Evolutionary conservation across 2,329 filamentous ascomycete genomes (phyloP), one percentile per base, ranked within the genome.

Genomic region (Xylaria sp.): DNA sequence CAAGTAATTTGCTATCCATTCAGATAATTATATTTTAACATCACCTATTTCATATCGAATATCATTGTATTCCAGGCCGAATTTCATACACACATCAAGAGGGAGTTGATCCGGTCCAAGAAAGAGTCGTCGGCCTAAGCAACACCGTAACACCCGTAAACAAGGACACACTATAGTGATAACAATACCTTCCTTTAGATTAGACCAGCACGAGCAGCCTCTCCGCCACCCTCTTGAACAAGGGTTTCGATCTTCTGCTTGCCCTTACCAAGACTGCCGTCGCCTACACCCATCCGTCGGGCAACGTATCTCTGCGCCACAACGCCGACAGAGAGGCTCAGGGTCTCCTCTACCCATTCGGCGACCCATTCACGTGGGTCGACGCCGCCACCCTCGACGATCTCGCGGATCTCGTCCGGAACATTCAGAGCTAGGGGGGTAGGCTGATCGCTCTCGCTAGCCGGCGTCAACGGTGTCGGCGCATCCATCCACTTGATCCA

Each of bases 351-450:
- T 55, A 99, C 87, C 96, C 96, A 99, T 80, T 98, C 96, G 3
- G 94, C 92, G 43, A 97, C 93, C 96, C 96, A 99, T 80, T 99
- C 96, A 66, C 96, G 87, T 0, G 96, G 96, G 77, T 99, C 96
- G 2, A 98, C 93, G 55, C 87, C 89, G 9, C 89, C 89, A 52
- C 82, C 82, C 75, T 89, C 88, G 46, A 99, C 89, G 70, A 98
- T 97, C 72, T 95, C 92, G 25, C 88, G 86, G 74, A 99, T 97
- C 76, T 94, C 93, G 32, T 93, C 91, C 0, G 96, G 95, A 39
- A 94, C 80, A n/a, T 75, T 75, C 10, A 76, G 74, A 15, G 76
- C 72, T 23, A 75, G 76, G 4, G 41, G 34, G 2, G 48, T 28
- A 2, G 60, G 25, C 52, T 78, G 55, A 83, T 80, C 50, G 86